Conservation (phyloP, 441 rosid genomes). For the Omphalea diandra region DNA sequence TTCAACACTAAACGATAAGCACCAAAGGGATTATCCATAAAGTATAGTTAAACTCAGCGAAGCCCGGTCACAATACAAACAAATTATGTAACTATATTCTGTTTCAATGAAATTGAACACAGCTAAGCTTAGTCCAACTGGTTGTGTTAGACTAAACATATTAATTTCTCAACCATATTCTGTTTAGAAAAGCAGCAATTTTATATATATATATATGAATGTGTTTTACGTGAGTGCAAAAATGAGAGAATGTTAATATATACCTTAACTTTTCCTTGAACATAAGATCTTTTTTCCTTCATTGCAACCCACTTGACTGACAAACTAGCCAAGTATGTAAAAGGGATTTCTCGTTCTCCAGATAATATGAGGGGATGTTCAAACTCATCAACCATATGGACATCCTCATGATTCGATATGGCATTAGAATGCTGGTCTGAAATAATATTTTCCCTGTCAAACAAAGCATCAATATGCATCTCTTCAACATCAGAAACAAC, state of each 20-base stretch:
- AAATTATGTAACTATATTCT: neutral
- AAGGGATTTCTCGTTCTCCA: conserved; percentile 64
- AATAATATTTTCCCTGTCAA: conserved; percentile 26
- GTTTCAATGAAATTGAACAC: too few relatives aligned
- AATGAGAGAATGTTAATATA: conserved; percentile 4
- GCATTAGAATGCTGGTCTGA: conserved; percentile 31
- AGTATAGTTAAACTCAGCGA: neutral
- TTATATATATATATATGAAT: neutral
- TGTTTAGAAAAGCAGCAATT: too few relatives aligned
- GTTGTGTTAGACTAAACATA: neutral
- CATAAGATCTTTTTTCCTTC: conserved; percentile 46
- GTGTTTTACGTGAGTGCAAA: neutral
- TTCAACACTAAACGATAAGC: neutral
- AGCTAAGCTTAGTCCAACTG: too few relatives aligned
- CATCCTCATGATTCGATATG: conserved; percentile 34
- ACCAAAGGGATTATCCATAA: conserved; percentile 13
- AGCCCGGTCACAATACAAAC: neutral
- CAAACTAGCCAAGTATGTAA: conserved; percentile 86
- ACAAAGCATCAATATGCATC: conserved; percentile 54
- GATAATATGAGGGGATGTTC: conserved; percentile 53
- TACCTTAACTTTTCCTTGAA: conserved; percentile 84
- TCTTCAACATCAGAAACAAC: conserved; percentile 52
- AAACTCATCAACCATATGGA: conserved; percentile 43
- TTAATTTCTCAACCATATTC: neutral
- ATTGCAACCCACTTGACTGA: conserved; percentile 73